These are phyloP conservation scores for Harrya chromipes DNA, from an alignment of 768 basidiomycete genomes.

Conservation along the genomic window DNA sequence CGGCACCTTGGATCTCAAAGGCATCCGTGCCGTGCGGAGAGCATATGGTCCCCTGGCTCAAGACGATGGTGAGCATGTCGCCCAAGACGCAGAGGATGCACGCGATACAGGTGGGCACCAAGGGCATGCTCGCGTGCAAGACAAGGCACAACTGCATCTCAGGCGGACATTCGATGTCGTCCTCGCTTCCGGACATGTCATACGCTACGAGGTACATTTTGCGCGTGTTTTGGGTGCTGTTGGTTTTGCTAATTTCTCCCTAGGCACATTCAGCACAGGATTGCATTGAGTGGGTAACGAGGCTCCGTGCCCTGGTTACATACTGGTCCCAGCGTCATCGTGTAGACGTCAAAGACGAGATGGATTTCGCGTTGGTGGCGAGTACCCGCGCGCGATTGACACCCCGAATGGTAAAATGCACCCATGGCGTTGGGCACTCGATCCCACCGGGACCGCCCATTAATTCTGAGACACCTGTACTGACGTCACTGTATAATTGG, in stretches of 20 bases:
- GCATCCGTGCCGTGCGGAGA: constrained; percentile 60
- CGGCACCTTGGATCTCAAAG: constrained; percentile 73
- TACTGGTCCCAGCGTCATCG: constrained; percentile 84
- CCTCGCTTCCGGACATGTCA: constrained; percentile 60
- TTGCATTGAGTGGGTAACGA: constrained; percentile 83
- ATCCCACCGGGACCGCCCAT: constrained; percentile 49
- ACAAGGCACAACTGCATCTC: constrained; percentile 49
- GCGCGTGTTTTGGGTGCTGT: neutral
- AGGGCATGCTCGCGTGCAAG: constrained; percentile 39
- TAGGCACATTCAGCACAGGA: constrained; percentile 64
- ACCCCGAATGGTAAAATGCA: constrained; percentile 38
- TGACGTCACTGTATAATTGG: constrained; percentile 79
- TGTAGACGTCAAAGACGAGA: constrained; percentile 74
- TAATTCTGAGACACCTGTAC: constrained; percentile 53
- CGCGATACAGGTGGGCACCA: constrained; percentile 67
- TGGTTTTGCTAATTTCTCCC: neutral
- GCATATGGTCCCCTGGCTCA: constrained; percentile 36
- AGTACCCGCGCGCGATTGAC: constrained; percentile 57
- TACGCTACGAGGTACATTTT: constrained; percentile 73
- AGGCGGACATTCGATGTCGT: constrained; percentile 76
- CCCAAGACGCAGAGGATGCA: constrained; percentile 43
- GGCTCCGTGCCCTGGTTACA: constrained; percentile 60
- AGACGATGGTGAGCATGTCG: constrained; percentile 25
- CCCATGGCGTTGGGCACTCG: constrained; percentile 38
- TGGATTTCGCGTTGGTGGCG: constrained; percentile 62